Evolutionary conservation across 2,329 filamentous ascomycete species (phyloP), one percentile per base, ranked within the genome.

Genomic region (Harringtonia lauricola): DNA sequence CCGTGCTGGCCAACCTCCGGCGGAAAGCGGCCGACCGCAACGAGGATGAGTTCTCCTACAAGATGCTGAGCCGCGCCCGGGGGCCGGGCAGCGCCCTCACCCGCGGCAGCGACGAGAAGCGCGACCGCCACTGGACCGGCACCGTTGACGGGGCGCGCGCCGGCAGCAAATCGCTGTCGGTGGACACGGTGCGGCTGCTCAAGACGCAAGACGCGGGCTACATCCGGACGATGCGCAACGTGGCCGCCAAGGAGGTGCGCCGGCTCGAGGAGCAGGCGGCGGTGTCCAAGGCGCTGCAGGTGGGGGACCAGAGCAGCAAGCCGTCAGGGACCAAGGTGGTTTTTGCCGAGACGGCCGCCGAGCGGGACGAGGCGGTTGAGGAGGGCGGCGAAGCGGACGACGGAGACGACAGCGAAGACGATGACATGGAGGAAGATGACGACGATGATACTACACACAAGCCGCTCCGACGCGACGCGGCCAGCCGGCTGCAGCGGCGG

Each of bases 21-120:
- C 64, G 71, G 46, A 83, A 83, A 56, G 79, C 76, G 6, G 61
- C 76, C 46, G 72, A 80, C 33, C 74, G 78, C 52, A 83, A 83
- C 60, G 79, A 82, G 42, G 80, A 84, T 73, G 80, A 84, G 56
- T 84, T 83, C 62, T 82, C 81, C 65, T 81, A 76, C 55, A 77
- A 76, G 49, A 84, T 84, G 80, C 65, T 82, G 55, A 75, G 72
- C 51, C 74, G 74, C 48, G 67, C 68, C 45, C 21, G 36, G 18
- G 76, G 76, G 10, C 71, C 76, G 5, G 68, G 71, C 7, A 67
- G 68, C 8, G 60, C 60, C 17, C 55, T 74, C 33, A 64, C 69
- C 9, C 50, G 55, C 8, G 50, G 51, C 41, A 46, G 39, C 39
- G 48, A 49, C 42, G 51, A 64, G 59, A 51, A 76, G 66, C 45